These are phyloP conservation scores for Candida tetrigidarum DNA, from an alignment of 1,139 yeast genomes.

Conservation along the genomic window DNA sequence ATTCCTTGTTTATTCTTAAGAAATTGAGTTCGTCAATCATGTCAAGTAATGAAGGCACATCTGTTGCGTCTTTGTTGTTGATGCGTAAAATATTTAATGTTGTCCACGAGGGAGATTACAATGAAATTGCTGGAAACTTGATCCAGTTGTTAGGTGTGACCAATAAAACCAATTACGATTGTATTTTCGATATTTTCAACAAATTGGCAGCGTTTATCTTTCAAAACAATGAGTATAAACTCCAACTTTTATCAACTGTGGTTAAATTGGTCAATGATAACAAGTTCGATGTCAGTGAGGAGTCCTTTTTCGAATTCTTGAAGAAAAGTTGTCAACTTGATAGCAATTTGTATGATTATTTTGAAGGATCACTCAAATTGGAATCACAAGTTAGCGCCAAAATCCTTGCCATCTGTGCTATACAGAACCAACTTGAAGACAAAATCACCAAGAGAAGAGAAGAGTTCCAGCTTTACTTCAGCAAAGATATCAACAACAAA, in stretches of 20 bases:
- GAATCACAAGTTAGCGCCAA: constrained; percentile 33
- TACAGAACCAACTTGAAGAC: constrained; percentile 31
- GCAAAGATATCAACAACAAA: constrained; percentile 21
- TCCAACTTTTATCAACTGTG: constrained; percentile 11
- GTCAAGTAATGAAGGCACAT: constrained; percentile 31
- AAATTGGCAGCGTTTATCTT: constrained; percentile 10
- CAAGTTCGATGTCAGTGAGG: constrained; percentile 15
- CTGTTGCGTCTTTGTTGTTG: constrained; percentile 28
- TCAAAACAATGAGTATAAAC: constrained; percentile 6
- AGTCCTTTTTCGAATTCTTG: constrained; percentile 18
- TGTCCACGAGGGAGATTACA: constrained; percentile 2
- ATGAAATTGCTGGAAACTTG: constrained; percentile 14
- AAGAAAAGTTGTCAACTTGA: constrained; percentile 11
- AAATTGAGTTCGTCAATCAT: constrained; percentile 24
- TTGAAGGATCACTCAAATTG: constrained; percentile 19
- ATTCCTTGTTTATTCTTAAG: constrained; percentile 21
- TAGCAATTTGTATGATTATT: constrained; percentile 15
- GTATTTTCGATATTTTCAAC: constrained; percentile 17
- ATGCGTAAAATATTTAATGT: constrained; percentile 20
- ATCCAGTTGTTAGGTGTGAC: constrained; percentile 17
- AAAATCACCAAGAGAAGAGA: constrained; percentile 34
- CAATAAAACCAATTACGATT: constrained; percentile 15
- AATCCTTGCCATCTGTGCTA: constrained; percentile 45
- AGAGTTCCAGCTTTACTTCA: constrained; percentile 31
- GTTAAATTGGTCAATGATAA: constrained; percentile 18